A percentile compares a stretch with the other conserved stretches of the same genome.
Evolutionary conservation across 2,329 filamentous ascomycete genomes (phyloP).

Genomic region (Pseudogymnoascus sp.): DNA sequence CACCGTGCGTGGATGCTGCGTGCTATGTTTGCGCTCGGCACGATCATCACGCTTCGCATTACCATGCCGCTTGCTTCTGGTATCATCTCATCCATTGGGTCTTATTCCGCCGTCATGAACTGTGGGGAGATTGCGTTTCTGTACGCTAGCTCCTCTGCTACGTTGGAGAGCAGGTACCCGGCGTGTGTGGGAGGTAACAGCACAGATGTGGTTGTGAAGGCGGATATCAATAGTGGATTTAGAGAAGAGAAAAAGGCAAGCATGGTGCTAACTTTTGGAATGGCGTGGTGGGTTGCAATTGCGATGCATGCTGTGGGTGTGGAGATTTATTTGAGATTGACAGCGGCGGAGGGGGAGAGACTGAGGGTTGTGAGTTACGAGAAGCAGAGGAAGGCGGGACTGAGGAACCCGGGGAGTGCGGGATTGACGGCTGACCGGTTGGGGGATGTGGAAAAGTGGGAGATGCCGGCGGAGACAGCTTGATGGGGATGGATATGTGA

Average conservation of each 20-base stretch:
- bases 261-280: constrained; percentile 41
- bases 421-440: constrained; percentile 37
- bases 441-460: constrained; percentile 27
- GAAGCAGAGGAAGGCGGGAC: constrained; percentile 45
- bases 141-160: constrained; percentile 23
- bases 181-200: constrained; percentile 28
- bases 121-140: constrained; percentile 43
- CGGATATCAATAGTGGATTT: constrained; percentile 17
- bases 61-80: constrained; percentile 36
- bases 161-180: constrained; percentile 33
- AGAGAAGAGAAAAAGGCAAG: constrained; percentile 32
- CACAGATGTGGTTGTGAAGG: constrained; percentile 29
- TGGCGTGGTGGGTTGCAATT: constrained; percentile 44
- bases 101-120: constrained; percentile 30
- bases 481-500: not conserved
- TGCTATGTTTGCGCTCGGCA: constrained; percentile 41
- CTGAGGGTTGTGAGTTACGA: constrained; percentile 48
- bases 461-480: not conserved
- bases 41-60: constrained; percentile 44
- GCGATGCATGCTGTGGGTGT: constrained; percentile 40
- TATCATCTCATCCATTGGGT: constrained; percentile 30
- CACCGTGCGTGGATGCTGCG: constrained; percentile 58
- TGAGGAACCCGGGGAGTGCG: constrained; percentile 38
- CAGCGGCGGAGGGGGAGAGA: constrained; percentile 43
- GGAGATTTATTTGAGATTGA: constrained; percentile 43